These are phyloP conservation scores for Paracamarosporium sp. DNA, from an alignment of 2,329 filamentous ascomycete genomes.

Conservation along the genomic window DNA sequence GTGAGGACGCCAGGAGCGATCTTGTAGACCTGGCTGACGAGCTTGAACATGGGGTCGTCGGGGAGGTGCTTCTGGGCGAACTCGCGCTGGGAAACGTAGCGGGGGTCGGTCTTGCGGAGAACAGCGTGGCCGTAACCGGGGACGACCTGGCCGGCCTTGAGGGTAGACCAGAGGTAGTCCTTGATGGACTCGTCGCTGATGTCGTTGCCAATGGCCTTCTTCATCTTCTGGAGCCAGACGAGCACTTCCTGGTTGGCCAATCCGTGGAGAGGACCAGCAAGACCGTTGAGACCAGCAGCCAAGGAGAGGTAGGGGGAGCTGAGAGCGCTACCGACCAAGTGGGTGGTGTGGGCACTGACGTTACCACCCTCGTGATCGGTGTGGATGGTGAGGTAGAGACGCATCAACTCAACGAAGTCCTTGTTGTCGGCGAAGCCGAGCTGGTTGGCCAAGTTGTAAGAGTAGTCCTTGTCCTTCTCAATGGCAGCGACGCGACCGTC, in stretches of 20 bases:
- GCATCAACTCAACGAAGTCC: constrained; percentile 98
- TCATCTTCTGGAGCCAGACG: constrained; percentile 99
- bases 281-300: constrained; percentile 95
- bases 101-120: constrained; percentile 98
- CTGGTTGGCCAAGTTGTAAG: constrained; percentile 99
- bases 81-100: constrained; percentile 97
- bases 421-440: constrained; percentile 94
- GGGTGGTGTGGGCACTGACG: constrained; percentile 97
- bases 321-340: constrained; percentile 94
- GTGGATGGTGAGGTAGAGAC: constrained; percentile 99
- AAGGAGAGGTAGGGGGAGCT: constrained; percentile 98
- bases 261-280: constrained; percentile 97
- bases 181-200: constrained; percentile 96
- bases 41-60: constrained; percentile 99
- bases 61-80: constrained; percentile 94
- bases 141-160: constrained; percentile 94
- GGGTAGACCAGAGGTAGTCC: constrained; percentile 97
- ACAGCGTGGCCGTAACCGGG: constrained; percentile 99
- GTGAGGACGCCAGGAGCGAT: constrained; percentile 97
- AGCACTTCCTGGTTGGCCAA: constrained; percentile 99
- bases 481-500: constrained; percentile 96
- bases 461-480: constrained; percentile 99
- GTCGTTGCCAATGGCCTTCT: constrained; percentile 91
- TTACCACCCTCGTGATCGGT: constrained; percentile 99
- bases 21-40: constrained; percentile 99